These are phyloP conservation scores for Penicillium macrosclerotiorum DNA, from an alignment of 495 filamentous ascomycete genomes.

Conservation along the genomic window DNA sequence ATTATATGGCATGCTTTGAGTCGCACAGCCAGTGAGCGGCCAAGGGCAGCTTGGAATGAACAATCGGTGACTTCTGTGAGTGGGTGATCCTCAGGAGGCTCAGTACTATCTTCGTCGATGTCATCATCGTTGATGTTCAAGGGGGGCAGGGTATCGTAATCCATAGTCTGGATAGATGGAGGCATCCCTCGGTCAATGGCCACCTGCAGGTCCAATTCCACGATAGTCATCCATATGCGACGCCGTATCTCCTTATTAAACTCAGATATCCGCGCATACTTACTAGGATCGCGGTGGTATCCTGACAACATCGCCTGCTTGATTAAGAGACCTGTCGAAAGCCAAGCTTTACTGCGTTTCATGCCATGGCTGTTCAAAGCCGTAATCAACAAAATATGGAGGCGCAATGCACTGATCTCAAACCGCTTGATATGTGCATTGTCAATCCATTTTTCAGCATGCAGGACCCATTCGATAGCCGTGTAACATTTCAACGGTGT, in stretches of 20 bases:
- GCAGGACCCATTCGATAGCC: slow-evolving; percentile 60
- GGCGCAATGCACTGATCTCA: slow-evolving; percentile 54
- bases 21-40: slow-evolving; percentile 35
- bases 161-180: slow-evolving; percentile 49
- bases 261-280: slow-evolving; percentile 51
- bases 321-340: slow-evolving; percentile 54
- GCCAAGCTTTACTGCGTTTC: slow-evolving; percentile 58
- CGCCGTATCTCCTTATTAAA: slow-evolving; percentile 65
- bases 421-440: slow-evolving; percentile 54
- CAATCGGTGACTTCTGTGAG: slow-evolving; percentile 36
- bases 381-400: slow-evolving; percentile 58
- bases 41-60: slow-evolving; percentile 34
- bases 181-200: slow-evolving; percentile 59
- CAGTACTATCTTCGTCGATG: slow-evolving; percentile 34
- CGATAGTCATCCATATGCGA: slow-evolving; percentile 64
- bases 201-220: slow-evolving; percentile 61
- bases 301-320: slow-evolving; percentile 56
- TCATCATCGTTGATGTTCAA: slow-evolving; percentile 51
- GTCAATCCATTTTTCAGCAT: slow-evolving; percentile 61
- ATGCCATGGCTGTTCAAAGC: slow-evolving; percentile 55
- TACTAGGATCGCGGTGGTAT: slow-evolving; percentile 54
- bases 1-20: slow-evolving; percentile 38
- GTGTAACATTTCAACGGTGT: slow-evolving; percentile 43
- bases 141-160: slow-evolving; percentile 57
- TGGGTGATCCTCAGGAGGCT: slow-evolving; percentile 31